A percentile compares a stretch with the other conserved stretches of the same genome.
phyloP scores from a whole-genome alignment of 177 flowering plant genomes.

The Vitis hybrid region DNA sequence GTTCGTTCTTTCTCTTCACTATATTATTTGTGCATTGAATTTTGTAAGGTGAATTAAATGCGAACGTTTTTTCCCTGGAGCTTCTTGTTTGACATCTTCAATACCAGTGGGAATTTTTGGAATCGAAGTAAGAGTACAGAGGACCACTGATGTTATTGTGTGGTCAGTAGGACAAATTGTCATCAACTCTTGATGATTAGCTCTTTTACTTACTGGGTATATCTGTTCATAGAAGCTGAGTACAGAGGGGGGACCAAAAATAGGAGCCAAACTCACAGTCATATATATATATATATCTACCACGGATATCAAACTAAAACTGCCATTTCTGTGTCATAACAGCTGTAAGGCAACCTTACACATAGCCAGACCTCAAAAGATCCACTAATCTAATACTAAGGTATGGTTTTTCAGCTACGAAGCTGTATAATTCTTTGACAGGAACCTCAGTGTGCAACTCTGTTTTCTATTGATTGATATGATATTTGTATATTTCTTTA shows the following conservation, averaged over 20 bases:
- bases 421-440: too few relatives aligned
- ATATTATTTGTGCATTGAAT: background rate
- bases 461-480: too few relatives aligned
- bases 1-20: background rate
- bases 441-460: too few relatives aligned
- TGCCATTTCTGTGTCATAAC: background rate
- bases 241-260: conserved; percentile 12
- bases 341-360: background rate
- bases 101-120: background rate
- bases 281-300: background rate
- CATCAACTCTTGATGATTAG: conserved; percentile 44
- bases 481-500: too few relatives aligned
- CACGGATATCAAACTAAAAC: background rate
- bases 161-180: conserved; percentile 24
- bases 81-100: background rate
- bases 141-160: conserved; percentile 15
- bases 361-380: too few relatives aligned
- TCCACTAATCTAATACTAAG: too few relatives aligned
- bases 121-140: background rate
- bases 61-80: background rate
- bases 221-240: background rate
- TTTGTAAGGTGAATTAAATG: background rate
- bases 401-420: too few relatives aligned
- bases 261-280: background rate
- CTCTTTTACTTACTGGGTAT: conserved; percentile 17